Evolutionary conservation across 441 rosid genomes (phyloP).

Genomic region (Daphne laureola): DNA sequence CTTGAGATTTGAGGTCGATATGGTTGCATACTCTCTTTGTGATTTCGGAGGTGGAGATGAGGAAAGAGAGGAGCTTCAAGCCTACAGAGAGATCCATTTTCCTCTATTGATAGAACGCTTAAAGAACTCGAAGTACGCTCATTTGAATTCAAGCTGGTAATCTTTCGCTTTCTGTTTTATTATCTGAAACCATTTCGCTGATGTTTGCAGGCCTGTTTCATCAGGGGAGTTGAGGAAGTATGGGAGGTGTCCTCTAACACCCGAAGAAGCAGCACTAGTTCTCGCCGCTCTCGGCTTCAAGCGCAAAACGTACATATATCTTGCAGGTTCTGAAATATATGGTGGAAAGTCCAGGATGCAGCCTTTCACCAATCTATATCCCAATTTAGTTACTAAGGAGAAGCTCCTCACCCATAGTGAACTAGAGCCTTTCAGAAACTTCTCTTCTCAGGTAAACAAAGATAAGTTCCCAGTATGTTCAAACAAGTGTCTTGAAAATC

Average conservation of each 20-base stretch:
- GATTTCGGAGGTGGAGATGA: constrained; percentile 81
- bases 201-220: constrained; percentile 40
- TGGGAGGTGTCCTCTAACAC: constrained; percentile 91
- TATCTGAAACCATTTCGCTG: neutral
- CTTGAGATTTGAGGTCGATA: constrained; percentile 88
- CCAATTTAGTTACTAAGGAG: constrained; percentile 84
- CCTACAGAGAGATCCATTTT: constrained; percentile 77
- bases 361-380: constrained; percentile 67
- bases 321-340: constrained; percentile 71
- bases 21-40: constrained; percentile 90
- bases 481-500: neutral
- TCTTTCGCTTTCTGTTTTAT: neutral
- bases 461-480: neutral
- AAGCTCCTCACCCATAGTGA: constrained; percentile 64
- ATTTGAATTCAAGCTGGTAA: constrained; percentile 1
- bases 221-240: constrained; percentile 53
- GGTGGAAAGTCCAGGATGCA: constrained; percentile 68
- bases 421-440: constrained; percentile 77
- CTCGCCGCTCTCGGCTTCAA: constrained; percentile 80
- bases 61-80: constrained; percentile 70
- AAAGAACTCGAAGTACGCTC: constrained; percentile 41
- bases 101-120: constrained; percentile 66
- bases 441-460: constrained; percentile 69
- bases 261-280: constrained; percentile 87
- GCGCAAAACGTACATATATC: constrained; percentile 59